Conservation (phyloP, 768 basidiomycete species). For the Grammothele lineata region DNA sequence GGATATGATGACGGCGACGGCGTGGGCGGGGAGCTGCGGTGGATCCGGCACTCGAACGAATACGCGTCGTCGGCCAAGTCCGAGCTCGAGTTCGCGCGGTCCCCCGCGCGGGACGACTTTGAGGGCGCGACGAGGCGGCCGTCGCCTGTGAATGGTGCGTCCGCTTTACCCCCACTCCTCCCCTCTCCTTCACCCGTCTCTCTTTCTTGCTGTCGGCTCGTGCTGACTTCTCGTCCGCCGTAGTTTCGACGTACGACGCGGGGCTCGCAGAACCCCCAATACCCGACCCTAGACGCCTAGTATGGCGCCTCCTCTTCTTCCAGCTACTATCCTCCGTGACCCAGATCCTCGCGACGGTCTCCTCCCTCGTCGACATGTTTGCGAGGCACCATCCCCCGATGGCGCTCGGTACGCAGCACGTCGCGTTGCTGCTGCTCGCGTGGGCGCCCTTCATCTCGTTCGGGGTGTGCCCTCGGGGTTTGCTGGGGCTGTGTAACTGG, state of each 20-base stretch:
- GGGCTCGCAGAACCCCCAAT: constrained; percentile 11
- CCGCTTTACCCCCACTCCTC: not conserved
- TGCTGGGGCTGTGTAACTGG: too few relatives aligned
- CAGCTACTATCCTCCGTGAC: constrained; percentile 40
- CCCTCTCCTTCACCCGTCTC: not conserved
- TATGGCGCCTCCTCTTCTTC: constrained; percentile 52
- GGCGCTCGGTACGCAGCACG: constrained; percentile 62
- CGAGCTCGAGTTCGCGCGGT: constrained; percentile 17
- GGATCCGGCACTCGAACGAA: constrained; percentile 15
- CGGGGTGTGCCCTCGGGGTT: constrained; percentile 35
- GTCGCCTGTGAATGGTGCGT: constrained; percentile 10
- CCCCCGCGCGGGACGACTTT: constrained; percentile 8
- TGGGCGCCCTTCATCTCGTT: constrained; percentile 60
- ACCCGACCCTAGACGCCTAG: constrained; percentile 14
- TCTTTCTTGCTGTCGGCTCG: not conserved
- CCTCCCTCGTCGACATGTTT: constrained; percentile 42
- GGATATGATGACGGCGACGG: constrained; percentile 15
- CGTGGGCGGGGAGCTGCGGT: constrained; percentile 18
- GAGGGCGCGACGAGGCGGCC: constrained; percentile 8
- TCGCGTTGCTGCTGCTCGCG: constrained; percentile 52
- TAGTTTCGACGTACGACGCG: constrained; percentile 15
- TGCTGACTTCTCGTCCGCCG: too few relatives aligned
- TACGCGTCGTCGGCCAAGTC: constrained; percentile 13
- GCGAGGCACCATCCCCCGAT: constrained; percentile 49
- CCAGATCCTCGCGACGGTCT: constrained; percentile 34